Evolutionary conservation across 805 yeast species (phyloP), one percentile per base, ranked within the genome.

Genomic region (Suhomyces kilbournensis): DNA sequence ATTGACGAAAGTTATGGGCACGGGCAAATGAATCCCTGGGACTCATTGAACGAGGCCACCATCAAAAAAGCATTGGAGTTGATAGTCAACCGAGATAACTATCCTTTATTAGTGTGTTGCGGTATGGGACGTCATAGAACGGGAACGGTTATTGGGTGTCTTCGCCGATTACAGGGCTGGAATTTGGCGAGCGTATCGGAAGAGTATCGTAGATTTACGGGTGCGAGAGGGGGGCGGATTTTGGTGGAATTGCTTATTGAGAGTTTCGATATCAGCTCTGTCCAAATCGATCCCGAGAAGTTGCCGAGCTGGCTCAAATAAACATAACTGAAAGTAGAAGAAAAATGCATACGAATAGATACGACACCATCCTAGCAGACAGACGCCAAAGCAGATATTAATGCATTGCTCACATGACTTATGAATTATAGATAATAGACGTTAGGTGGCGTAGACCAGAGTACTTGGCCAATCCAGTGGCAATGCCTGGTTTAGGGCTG

Each of bases 111-210:
- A 48, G 92, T 92, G 4, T 94, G 98, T 68, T 94, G 98, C 62
- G 97, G 97, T 12, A 94, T 94, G 99, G 99, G 99, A 0, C 77
- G 99, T 59, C 99, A 93, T 68, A 78, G 99, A 58, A 92, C 98
- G 0, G 99, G 99, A 1, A 92, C 98, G 0, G 97, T 94, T 3
- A 83, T 94, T 54, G 99, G 99, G 0, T 93, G 99, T 68, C 72
- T 93, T 46, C 75, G 99, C 56, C 79, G 97, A 54, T 73, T 94
- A 17, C 97, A 94, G 76, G 93, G 96, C n/a, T 93, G 99, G 99
- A 94, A 96, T 63, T 73, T 93, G 65, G 97, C 98, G 9, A 69
- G 75, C 66, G 94, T 93, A 1, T 83, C 91, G 52, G 99, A 93
- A 67, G 99, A 93, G 66, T 93, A 93, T 65, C 78, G 98, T 60